Percentiles rank a stretch among this genome's conserved stretches.
Evolutionary conservation across 257 asterid species (phyloP).

Genomic region (Solanum medicagineum): DNA sequence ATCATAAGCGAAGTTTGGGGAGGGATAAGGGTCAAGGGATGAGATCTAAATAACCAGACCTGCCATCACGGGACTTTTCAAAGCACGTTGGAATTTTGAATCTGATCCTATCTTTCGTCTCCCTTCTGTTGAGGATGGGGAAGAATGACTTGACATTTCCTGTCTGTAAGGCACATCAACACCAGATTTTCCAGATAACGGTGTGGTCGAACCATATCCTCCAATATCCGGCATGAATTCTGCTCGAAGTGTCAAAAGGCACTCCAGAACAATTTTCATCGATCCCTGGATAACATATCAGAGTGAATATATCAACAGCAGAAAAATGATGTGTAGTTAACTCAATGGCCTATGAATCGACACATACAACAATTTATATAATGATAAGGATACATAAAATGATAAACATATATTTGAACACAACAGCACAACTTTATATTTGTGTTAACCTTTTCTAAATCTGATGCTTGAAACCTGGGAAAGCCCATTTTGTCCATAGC

Average conservation of each 20-base stretch:
- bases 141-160: conserved; percentile 23
- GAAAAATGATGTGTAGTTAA: not conserved
- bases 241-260: conserved; percentile 53
- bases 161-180: conserved; percentile 20
- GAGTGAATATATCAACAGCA: not conserved
- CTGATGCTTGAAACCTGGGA: conserved; percentile 58
- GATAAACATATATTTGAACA: not conserved
- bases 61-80: conserved; percentile 38
- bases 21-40: not conserved
- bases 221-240: conserved; percentile 32
- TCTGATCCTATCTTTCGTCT: conserved; percentile 22
- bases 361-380: not conserved
- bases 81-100: conserved; percentile 30
- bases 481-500: conserved; percentile 60
- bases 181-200: conserved; percentile 5
- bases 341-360: not conserved
- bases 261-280: conserved; percentile 59
- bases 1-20: not conserved
- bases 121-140: conserved; percentile 43
- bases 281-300: conserved; percentile 43
- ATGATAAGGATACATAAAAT: not conserved
- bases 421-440: not conserved
- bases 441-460: conserved; percentile 54
- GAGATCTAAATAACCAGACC: conserved; percentile 17
- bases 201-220: conserved; percentile 6